Percentiles rank a stretch among this genome's conserved stretches.
phyloP scores from a whole-genome alignment of 305 asterid genomes.

The Ilex paraguariensis region DNA sequence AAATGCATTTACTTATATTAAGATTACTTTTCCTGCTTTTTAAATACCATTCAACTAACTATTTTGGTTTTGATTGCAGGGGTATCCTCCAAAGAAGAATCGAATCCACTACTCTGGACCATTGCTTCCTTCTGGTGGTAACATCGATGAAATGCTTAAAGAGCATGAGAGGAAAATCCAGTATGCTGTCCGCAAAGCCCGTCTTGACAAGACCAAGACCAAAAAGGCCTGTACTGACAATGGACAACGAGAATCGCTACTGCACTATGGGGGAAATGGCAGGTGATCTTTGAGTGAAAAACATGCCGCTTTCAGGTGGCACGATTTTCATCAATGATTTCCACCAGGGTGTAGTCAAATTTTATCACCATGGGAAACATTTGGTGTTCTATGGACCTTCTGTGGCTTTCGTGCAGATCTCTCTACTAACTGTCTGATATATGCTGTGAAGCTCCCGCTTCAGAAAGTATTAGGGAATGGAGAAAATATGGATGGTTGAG shows the following conservation, averaged over 20 bases:
- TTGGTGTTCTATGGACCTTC: too few relatives aligned
- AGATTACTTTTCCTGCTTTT: not conserved
- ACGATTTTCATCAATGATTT: too few relatives aligned
- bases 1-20: too few relatives aligned
- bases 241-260: not conserved
- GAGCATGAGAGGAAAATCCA: conserved; percentile 15
- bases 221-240: conserved; percentile 17
- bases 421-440: too few relatives aligned
- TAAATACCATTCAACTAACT: not conserved
- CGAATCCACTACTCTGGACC: conserved; percentile 16
- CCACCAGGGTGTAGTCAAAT: too few relatives aligned
- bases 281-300: not conserved
- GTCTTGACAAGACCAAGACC: conserved; percentile 40
- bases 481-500: too few relatives aligned
- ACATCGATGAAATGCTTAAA: conserved; percentile 15
- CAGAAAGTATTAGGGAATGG: too few relatives aligned
- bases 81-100: conserved; percentile 15
- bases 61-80: conserved; percentile 2
- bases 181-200: conserved; percentile 15
- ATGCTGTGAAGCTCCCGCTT: too few relatives aligned
- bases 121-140: conserved; percentile 10
- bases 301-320: too few relatives aligned
- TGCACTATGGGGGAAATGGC: not conserved
- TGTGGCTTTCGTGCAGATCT: too few relatives aligned
- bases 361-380: too few relatives aligned